Evolutionary conservation across 176 grass and related monocot species (phyloP).

Genomic region (Poa annua): DNA sequence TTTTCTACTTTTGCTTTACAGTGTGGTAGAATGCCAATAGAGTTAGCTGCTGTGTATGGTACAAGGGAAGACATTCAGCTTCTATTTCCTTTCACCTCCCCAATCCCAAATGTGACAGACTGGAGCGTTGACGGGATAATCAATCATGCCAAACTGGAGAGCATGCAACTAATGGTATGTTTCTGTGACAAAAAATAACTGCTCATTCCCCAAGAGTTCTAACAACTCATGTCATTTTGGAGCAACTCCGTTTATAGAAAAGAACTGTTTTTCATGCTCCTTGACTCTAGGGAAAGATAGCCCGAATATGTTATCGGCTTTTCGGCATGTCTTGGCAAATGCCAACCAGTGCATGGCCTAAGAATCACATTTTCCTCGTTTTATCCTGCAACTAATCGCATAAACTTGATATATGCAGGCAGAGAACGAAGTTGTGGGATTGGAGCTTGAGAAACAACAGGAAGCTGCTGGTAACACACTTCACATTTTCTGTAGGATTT

Average conservation of each 20-base stretch:
- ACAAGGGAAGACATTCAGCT: constrained; percentile 47
- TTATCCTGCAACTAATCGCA: not conserved
- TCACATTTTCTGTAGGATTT: not conserved
- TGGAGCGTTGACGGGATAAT: constrained; percentile 30
- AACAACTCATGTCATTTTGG: not conserved
- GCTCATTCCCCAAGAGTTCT: not conserved
- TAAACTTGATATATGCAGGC: constrained; percentile 53
- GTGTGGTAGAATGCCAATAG: constrained; percentile 54
- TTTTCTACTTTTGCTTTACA: constrained; percentile 18
- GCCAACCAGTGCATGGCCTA: not conserved
- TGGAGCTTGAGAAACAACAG: constrained; percentile 85
- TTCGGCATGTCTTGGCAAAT: not conserved
- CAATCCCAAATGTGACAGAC: not conserved
- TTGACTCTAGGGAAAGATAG: too few species aligned
- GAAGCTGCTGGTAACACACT: constrained; percentile 71
- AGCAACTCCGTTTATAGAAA: not conserved
- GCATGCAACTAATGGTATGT: constrained; percentile 40
- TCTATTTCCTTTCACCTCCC: constrained; percentile 47
- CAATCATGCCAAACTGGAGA: constrained; percentile 10
- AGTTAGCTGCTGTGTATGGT: constrained; percentile 53
- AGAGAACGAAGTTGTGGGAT: constrained; percentile 80
- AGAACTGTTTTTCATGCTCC: not conserved
- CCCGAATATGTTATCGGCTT: not conserved
- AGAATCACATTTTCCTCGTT: not conserved
- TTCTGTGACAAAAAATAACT: not conserved